These are phyloP conservation scores for Cercophora sp. DNA, from an alignment of 495 filamentous ascomycete species.

Conservation along the genomic window DNA sequence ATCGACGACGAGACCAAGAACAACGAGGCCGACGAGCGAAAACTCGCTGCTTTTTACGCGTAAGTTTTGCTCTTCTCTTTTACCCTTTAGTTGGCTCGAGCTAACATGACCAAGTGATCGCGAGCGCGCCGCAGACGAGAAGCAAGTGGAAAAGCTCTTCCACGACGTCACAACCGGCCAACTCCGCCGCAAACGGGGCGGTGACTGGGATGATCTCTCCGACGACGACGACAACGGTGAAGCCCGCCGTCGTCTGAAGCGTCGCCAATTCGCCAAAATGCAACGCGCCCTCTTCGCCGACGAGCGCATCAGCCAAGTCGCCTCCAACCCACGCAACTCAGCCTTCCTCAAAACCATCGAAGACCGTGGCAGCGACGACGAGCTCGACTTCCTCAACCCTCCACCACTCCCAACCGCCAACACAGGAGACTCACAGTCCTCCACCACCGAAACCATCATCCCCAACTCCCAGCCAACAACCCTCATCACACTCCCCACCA, in stretches of 20 bases:
- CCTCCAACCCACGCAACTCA: slow-evolving; percentile 81
- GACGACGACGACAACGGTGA: slow-evolving; percentile 83
- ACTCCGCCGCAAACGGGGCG: slow-evolving; percentile 72
- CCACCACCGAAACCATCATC: slow-evolving; percentile 35
- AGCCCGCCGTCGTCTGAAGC: slow-evolving; percentile 73
- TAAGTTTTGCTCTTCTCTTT: slow-evolving; percentile 45
- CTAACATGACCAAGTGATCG: slow-evolving; percentile 50
- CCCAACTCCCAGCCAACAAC: slow-evolving; percentile 44
- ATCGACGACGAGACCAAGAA: slow-evolving; percentile 73
- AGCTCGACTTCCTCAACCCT: slow-evolving; percentile 68
- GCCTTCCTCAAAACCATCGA: slow-evolving; percentile 90
- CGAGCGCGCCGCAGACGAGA: slow-evolving; percentile 68
- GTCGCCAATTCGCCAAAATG: slow-evolving; percentile 87
- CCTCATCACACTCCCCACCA: slow-evolving; percentile 24
- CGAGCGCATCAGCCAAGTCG: slow-evolving; percentile 84
- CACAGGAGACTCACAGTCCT: slow-evolving; percentile 31
- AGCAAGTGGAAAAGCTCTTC: slow-evolving; percentile 81
- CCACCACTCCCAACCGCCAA: slow-evolving; percentile 33
- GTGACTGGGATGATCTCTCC: slow-evolving; percentile 72
- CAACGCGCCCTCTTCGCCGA: slow-evolving; percentile 84
- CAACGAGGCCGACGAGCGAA: slow-evolving; percentile 70
- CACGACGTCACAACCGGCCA: slow-evolving; percentile 86
- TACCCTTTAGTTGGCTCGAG: neutral
- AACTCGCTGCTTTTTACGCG: slow-evolving; percentile 84
- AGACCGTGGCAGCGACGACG: slow-evolving; percentile 74